Conservation (phyloP, 2,329 filamentous ascomycete species). For the Aureobasidium sp. region DNA sequence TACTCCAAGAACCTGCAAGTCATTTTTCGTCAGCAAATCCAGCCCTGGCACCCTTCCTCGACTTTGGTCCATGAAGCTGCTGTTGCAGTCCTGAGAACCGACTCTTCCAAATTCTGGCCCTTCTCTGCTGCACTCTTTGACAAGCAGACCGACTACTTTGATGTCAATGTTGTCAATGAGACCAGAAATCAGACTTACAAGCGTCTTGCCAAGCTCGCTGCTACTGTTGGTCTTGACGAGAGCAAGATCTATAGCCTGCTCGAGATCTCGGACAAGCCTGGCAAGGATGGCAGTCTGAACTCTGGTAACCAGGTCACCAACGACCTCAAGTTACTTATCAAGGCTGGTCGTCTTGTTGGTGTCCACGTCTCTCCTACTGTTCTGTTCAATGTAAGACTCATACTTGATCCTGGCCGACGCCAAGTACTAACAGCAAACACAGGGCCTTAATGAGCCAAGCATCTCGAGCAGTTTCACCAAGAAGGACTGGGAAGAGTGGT, state of each 20-base stretch:
- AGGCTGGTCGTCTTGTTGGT: conserved; percentile 62
- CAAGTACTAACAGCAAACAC: conserved; percentile 18
- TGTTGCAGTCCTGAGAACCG: conserved; percentile 66
- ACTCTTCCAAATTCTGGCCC: conserved; percentile 68
- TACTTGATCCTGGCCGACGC: background rate
- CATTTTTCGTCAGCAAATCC: conserved; percentile 85
- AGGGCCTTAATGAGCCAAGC: conserved; percentile 65
- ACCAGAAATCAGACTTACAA: conserved; percentile 76
- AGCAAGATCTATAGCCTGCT: conserved; percentile 63
- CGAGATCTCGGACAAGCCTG: conserved; percentile 60
- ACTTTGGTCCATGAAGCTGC: conserved; percentile 68
- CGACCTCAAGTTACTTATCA: conserved; percentile 73
- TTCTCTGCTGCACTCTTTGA: conserved; percentile 66
- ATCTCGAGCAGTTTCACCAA: conserved; percentile 72
- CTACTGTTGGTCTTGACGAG: conserved; percentile 62
- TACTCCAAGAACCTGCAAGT: conserved; percentile 59
- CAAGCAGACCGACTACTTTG: conserved; percentile 72
- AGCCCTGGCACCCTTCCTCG: conserved; percentile 87
- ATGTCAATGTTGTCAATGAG: conserved; percentile 77
- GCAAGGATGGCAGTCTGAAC: conserved; percentile 63
- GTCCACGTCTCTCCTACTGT: conserved; percentile 90
- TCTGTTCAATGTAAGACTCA: conserved; percentile 60
- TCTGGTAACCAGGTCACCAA: conserved; percentile 73
- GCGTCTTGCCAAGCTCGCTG: conserved; percentile 68
- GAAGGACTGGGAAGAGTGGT: conserved; percentile 80